Conservation (phyloP, 129 eudicot genomes). For the Flaveria trinervia region DNA sequence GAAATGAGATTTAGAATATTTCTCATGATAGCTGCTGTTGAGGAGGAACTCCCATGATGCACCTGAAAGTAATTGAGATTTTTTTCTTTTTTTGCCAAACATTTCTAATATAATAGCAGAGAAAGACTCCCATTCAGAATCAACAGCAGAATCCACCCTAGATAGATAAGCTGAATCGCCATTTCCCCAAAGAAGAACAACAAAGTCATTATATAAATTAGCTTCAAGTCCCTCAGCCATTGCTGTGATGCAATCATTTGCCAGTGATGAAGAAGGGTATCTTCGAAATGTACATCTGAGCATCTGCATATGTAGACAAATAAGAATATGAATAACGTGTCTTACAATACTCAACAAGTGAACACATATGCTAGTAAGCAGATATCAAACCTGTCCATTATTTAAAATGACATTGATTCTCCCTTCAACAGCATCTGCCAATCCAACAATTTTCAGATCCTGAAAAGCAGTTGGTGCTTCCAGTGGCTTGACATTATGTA, state of each 20-base stretch:
- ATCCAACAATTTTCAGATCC: conserved; percentile 66
- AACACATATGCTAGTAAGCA: conserved; percentile 10
- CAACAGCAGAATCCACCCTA: conserved; percentile 52
- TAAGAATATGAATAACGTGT: conserved; percentile 16
- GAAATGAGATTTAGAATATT: conserved; percentile 47
- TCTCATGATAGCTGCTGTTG: conserved; percentile 68
- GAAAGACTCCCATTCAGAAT: conserved; percentile 88
- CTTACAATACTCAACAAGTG: neutral
- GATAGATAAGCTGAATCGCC: conserved; percentile 55
- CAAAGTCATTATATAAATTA: conserved; percentile 63
- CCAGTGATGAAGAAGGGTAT: conserved; percentile 81
- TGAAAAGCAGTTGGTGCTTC: conserved; percentile 42
- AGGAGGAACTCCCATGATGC: conserved; percentile 91
- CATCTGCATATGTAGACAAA: conserved; percentile 38
- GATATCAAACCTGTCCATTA: conserved; percentile 68
- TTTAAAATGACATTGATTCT: conserved; percentile 71
- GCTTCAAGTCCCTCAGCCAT: conserved; percentile 84
- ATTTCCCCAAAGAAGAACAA: conserved; percentile 76
- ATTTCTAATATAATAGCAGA: conserved; percentile 52
- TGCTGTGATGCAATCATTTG: conserved; percentile 87
- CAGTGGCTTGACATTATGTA: conserved; percentile 36
- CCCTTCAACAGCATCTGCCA: conserved; percentile 87
- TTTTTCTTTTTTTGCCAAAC: conserved; percentile 42
- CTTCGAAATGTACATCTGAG: conserved; percentile 85
- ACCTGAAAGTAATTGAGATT: conserved; percentile 29